Evolutionary conservation across 1,284 basidiomycete genomes (phyloP), one percentile per base, ranked within the genome.

Genomic region (Trametes polyzona): DNA sequence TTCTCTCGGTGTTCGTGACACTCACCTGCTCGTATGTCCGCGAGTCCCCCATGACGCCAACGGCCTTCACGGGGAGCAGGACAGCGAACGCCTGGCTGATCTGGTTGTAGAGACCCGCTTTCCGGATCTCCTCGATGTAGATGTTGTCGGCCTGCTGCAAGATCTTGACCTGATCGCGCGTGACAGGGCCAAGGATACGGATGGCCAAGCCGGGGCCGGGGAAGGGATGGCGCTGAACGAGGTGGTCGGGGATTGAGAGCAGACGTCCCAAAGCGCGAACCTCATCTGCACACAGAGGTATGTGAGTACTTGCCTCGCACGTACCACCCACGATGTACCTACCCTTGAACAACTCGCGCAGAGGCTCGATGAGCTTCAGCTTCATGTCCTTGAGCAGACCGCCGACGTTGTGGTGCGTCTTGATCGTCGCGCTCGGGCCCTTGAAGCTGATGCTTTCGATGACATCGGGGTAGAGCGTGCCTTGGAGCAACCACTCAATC

Each of bases 381-480:
- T 97, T 98, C 97, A 99, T 99, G 74, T 99, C 90, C 69, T 93
- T 93, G 59, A 99, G 79, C 43, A 99, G 79, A 10, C 97, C 97
- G 29, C 97, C 97, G 62, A 99, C 97, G 68, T 99, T 99, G 75
- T 99, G 97, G 73, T 99, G 97, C 9, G 97, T 98, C 83, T 99
- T 99, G 82, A 99, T 99, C 16, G 96, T 99, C 42, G 97, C 97
- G 65, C 92, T 95, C 1, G 97, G 97, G 3, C 97, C 97, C 77
- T 99, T 99, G 87, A 99, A 99, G 76, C 92, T 95, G 79, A 99
- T 98, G 69, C 91, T 95, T 80, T 99, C 97, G 71, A 99, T 99
- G 43, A 99, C 97, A 71, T 99, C 97, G 2, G 97, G 97, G 76
- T 99, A 99, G 10, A 99, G 84, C 0, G 97, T 99, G n/a, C 97